Evolutionary conservation across 257 asterid genomes (phyloP).

Genomic region (Lycium barbarum): DNA sequence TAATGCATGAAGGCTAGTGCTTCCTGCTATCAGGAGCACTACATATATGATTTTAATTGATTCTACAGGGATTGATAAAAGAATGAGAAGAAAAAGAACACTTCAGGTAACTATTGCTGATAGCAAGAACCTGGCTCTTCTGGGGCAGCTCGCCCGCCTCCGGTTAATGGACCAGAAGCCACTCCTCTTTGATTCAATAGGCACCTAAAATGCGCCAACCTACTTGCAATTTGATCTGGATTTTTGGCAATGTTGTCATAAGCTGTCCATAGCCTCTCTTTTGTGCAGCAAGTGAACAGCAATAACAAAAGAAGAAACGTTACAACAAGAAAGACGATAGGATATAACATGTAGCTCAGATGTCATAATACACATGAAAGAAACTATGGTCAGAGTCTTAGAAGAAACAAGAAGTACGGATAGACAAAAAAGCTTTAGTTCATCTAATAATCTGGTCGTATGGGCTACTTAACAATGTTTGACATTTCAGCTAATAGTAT

Average conservation of each 20-base stretch:
- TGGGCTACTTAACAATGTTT: background rate
- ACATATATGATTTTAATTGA: background rate
- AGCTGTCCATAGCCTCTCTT: slow-evolving; percentile 90
- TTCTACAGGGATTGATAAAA: background rate
- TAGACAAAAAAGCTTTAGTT: background rate
- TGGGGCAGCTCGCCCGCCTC: slow-evolving; percentile 70
- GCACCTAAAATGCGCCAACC: slow-evolving; percentile 79
- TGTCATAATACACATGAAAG: background rate
- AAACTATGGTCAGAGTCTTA: background rate
- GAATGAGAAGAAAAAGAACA: background rate
- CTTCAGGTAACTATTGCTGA: slow-evolving; percentile 44
- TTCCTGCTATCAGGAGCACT: background rate
- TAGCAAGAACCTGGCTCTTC: slow-evolving; percentile 79
- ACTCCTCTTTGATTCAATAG: slow-evolving; percentile 88
- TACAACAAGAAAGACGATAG: background rate
- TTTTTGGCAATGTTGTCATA: slow-evolving; percentile 62
- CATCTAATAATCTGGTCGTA: background rate
- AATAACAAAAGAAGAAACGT: slow-evolving; percentile 4
- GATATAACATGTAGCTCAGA: background rate
- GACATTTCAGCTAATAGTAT: background rate
- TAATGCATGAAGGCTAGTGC: background rate
- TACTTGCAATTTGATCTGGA: slow-evolving; percentile 52
- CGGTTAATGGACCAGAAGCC: slow-evolving; percentile 81
- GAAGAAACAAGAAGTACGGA: background rate
- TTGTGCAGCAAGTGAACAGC: slow-evolving; percentile 10